Base-by-base conservation (phyloP, 306 rosid genomes). In the Carpinus viminea region DNA sequence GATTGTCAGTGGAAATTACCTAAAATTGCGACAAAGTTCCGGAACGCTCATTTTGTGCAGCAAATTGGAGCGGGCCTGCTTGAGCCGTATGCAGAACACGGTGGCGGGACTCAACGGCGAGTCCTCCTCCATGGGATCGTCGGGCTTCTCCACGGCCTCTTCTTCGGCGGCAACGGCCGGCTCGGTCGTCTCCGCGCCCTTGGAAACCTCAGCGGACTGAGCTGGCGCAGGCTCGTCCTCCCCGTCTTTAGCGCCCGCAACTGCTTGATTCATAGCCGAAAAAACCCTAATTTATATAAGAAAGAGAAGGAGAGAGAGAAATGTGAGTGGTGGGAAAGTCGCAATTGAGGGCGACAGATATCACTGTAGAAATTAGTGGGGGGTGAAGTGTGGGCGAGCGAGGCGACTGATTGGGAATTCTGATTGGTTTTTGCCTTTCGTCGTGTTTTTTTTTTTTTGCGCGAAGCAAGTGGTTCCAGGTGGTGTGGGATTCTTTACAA, bases 261-360 rank as follows among this genome's bases (percentile, higher is more conserved):
- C 53, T 74, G 65, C 79, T 88, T 89, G 97, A 92, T 68, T 90
- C 98, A 95, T 95, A 50, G 48, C 64, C 26, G 20, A 81, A 87
- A 81, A 87, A 59, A 81, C 85, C 89, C 93, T 81, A 80, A 86
- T 52, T 77, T 87, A 82, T 89, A 91, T 89, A 89, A 61, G 64
- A 72, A 61, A 70, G 17, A 56, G 74, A 71, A 60, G 83, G 82
- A 71, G 72, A 60, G 66, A 70, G 85, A 65, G 20, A 74, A 74
- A 61, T 31, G 59, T 41, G 54, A 84, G 95, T 88, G 97, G 98
- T 53, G 87, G 93, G 93, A 95, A 95, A 95, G 99, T 95, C 91
- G 85, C 87, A 83, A 87, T 85, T 90, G 98, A 95, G 87, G 97
- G 96, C 90, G 99, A 95, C 99, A 95, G 98, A 81, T 91, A 84